Evolutionary conservation across 176 grass and related monocot genomes (phyloP).

Genomic region (Miscanthus lutarioriparius): DNA sequence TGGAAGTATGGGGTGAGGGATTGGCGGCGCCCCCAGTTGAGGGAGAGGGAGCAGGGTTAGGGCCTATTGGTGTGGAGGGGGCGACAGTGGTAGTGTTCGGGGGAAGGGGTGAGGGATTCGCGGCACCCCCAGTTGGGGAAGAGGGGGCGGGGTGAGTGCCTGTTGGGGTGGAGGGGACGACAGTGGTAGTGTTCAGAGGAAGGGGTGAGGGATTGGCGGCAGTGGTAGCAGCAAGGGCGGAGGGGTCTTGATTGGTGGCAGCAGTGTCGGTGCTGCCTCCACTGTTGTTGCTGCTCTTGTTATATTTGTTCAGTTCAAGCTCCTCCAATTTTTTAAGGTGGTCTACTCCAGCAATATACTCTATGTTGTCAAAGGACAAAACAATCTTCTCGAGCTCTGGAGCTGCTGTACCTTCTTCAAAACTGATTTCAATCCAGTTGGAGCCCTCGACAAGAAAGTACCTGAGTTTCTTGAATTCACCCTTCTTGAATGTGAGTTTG

Average conservation of each 20-base stretch:
- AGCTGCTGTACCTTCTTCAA: neutral
- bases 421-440: neutral
- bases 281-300: neutral
- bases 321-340: neutral
- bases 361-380: neutral
- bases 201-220: no score
- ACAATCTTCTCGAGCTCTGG: neutral
- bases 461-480: neutral
- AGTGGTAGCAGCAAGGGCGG: neutral
- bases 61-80: no score
- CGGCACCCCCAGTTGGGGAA: no score
- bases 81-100: no score
- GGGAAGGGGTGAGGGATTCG: no score
- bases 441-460: conserved; percentile 6
- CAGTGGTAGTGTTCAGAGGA: no score
- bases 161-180: no score
- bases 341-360: neutral
- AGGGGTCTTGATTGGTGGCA: no score
- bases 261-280: neutral
- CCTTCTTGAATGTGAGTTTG: neutral
- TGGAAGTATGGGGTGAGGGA: neutral
- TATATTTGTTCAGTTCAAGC: neutral
- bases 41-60: accelerated
- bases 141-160: no score
- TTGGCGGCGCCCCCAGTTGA: no score